These are phyloP conservation scores for Obba rivulosa DNA, from an alignment of 768 basidiomycete species.

Conservation along the genomic window DNA sequence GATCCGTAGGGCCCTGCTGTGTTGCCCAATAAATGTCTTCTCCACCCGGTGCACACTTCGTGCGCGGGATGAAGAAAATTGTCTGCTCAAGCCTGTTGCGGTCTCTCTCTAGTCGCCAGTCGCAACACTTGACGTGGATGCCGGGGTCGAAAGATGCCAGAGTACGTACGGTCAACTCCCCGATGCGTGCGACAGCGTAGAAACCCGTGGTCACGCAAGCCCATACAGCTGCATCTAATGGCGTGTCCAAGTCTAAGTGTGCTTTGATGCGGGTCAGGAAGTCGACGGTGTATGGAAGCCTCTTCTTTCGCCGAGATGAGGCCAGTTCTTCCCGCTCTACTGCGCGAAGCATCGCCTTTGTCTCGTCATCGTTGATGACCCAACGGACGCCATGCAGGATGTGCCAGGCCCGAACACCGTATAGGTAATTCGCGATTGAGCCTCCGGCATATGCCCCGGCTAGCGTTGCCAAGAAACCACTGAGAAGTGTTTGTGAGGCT, in stretches of 20 bases:
- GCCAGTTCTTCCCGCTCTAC: conserved; percentile 26
- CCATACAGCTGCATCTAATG: conserved; percentile 16
- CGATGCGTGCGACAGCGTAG: conserved; percentile 19
- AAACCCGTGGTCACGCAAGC: conserved; percentile 1
- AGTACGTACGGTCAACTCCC: conserved; percentile 11
- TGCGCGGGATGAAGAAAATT: conserved; percentile 23
- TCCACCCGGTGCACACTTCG: conserved; percentile 18
- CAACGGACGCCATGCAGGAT: conserved; percentile 33
- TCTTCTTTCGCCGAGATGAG: conserved; percentile 22
- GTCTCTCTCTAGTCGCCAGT: conserved; percentile 10
- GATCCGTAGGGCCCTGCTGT: conserved; percentile 16
- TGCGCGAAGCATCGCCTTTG: conserved; percentile 25
- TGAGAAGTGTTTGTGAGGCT: conserved; percentile 17
- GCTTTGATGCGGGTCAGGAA: neutral
- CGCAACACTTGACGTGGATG: neutral
- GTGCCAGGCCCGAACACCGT: conserved; percentile 41
- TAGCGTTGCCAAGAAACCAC: conserved; percentile 8
- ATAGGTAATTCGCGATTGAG: conserved; percentile 33
- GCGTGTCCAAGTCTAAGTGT: conserved; percentile 8
- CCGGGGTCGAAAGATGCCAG: neutral
- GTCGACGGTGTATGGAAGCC: conserved; percentile 21
- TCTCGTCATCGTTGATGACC: conserved; percentile 19
- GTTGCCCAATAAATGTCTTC: conserved; percentile 25
- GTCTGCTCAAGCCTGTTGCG: conserved; percentile 19
- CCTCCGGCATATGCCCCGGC: conserved; percentile 27